These are phyloP conservation scores for Termitomyces titanicus DNA, from an alignment of 768 basidiomycete genomes.

Conservation along the genomic window DNA sequence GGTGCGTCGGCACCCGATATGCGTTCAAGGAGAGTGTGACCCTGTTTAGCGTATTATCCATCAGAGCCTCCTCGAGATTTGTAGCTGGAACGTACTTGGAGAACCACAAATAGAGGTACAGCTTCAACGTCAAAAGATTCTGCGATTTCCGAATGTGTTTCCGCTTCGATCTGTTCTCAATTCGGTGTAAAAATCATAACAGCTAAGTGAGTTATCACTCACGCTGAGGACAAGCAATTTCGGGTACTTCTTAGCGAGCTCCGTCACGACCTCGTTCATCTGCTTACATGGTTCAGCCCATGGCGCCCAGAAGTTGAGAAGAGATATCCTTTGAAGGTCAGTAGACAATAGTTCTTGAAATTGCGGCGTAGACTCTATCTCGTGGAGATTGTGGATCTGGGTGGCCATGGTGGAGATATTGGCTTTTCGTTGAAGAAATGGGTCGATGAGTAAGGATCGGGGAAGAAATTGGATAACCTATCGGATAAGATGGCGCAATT, in stretches of 20 bases:
- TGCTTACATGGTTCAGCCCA: conserved; percentile 90
- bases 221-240: conserved; percentile 74
- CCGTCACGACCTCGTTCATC: conserved; percentile 78
- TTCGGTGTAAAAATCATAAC: background rate
- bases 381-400: conserved; percentile 25
- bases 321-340: conserved; percentile 78
- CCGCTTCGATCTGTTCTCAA: conserved; percentile 71
- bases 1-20: conserved; percentile 79
- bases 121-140: conserved; percentile 91
- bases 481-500: conserved; percentile 18
- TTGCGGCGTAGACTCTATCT: conserved; percentile 60
- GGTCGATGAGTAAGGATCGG: conserved; percentile 13
- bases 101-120: conserved; percentile 81
- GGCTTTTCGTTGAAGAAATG: background rate
- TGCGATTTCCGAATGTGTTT: conserved; percentile 74
- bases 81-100: conserved; percentile 52
- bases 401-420: background rate
- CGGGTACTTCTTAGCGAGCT: conserved; percentile 71
- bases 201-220: conserved; percentile 14
- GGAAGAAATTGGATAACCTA: conserved; percentile 2
- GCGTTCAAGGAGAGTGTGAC: conserved; percentile 79
- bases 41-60: conserved; percentile 41
- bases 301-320: conserved; percentile 92
- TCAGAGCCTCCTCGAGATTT: background rate
- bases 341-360: conserved; percentile 71